phyloP scores from a whole-genome alignment of 495 filamentous ascomycete genomes.

The Aspergillus diversus region DNA sequence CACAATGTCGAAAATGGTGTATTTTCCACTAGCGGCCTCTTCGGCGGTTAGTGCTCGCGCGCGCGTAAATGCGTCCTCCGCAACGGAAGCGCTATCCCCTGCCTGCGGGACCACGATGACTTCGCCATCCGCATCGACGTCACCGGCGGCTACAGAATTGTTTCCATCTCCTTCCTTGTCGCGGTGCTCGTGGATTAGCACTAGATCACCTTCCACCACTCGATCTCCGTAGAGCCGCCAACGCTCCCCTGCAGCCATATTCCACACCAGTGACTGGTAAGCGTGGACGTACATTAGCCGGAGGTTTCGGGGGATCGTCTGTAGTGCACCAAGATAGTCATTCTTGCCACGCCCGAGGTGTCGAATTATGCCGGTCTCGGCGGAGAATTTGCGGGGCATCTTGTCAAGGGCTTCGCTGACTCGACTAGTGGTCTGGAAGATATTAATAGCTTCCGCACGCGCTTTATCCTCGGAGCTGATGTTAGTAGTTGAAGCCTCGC shows the following conservation, averaged over 20 bases:
- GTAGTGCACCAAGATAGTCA: conserved; percentile 80
- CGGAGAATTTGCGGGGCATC: conserved; percentile 80
- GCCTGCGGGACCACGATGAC: conserved; percentile 62
- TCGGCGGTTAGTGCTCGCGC: conserved; percentile 75
- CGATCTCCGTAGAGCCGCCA: conserved; percentile 70
- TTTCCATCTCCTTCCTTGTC: conserved; percentile 39
- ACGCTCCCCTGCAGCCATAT: conserved; percentile 75
- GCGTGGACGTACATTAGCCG: conserved; percentile 95
- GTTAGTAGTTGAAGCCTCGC: conserved; percentile 37
- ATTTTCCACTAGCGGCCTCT: conserved; percentile 79
- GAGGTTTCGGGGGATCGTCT: conserved; percentile 74
- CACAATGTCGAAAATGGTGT: conserved; percentile 87
- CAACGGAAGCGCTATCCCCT: conserved; percentile 56
- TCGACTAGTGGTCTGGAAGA: conserved; percentile 64
- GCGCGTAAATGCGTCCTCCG: conserved; percentile 67
- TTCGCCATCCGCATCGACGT: conserved; percentile 71
- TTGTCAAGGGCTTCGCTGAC: conserved; percentile 60
- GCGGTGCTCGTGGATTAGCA: conserved; percentile 65
- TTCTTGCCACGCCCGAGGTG: conserved; percentile 58
- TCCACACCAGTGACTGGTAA: conserved; percentile 95
- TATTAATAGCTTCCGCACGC: conserved; percentile 74
- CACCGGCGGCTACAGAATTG: conserved; percentile 22
- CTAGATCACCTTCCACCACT: conserved; percentile 85
- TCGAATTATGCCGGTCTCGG: conserved; percentile 76
- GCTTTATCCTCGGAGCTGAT: conserved; percentile 72